Conservation (phyloP, 202 grass and related monocot species). For the Saccharum hybrid region DNA sequence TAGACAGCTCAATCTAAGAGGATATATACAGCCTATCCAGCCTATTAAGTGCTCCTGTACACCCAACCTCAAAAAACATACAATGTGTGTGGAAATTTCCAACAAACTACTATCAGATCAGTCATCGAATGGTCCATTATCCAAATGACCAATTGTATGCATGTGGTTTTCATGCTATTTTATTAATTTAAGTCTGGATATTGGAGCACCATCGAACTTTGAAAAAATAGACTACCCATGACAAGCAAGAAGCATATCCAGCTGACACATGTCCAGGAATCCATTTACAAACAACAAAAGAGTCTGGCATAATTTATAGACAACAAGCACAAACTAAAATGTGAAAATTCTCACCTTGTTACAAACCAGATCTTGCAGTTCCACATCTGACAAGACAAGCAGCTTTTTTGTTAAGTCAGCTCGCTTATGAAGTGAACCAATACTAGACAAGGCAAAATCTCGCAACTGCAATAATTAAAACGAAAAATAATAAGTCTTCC, state of each 20-base stretch:
- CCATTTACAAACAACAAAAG: slow-evolving; percentile 28
- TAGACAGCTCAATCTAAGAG: not conserved
- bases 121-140: not conserved
- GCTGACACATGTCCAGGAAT: slow-evolving; percentile 9
- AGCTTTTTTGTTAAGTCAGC: slow-evolving; percentile 90
- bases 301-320: slow-evolving; percentile 22
- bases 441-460: slow-evolving; percentile 86
- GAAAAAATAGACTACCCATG: slow-evolving; percentile 2
- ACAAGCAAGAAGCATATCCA: slow-evolving; percentile 28
- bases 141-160: not conserved
- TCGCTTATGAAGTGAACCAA: slow-evolving; percentile 95
- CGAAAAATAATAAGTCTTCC: slow-evolving; percentile 32
- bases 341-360: slow-evolving; percentile 65
- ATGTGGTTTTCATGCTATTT: slow-evolving; percentile 24
- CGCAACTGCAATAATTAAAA: slow-evolving; percentile 59
- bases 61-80: not conserved
- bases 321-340: slow-evolving; percentile 40
- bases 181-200: slow-evolving; percentile 12
- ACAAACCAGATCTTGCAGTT: slow-evolving; percentile 85
- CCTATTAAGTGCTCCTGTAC: not conserved
- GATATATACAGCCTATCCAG: not conserved
- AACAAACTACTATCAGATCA: not conserved
- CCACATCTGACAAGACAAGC: slow-evolving; percentile 77
- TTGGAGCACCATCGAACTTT: not conserved
- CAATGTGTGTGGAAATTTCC: not conserved